These are phyloP conservation scores for Pinus tabuliformis DNA, from an alignment of 75 land plant species.

Conservation along the genomic window DNA sequence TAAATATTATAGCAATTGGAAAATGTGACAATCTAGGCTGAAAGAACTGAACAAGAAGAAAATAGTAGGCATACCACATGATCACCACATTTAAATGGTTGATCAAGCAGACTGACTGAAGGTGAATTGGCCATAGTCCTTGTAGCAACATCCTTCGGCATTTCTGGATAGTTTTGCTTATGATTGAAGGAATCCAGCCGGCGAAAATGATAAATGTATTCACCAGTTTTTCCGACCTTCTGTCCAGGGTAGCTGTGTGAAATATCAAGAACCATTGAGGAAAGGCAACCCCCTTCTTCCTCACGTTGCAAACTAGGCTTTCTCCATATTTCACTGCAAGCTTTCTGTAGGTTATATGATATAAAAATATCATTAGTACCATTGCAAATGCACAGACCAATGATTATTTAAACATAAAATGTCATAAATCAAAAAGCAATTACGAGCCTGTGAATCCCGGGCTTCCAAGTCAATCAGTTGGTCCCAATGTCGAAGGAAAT, in stretches of 20 bases:
- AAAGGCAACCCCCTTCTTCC: slow-evolving; percentile 29
- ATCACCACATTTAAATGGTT: slow-evolving; percentile 60
- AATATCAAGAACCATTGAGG: slow-evolving; percentile 52
- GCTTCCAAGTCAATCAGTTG: slow-evolving; percentile 83
- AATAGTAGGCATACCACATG: slow-evolving; percentile 60
- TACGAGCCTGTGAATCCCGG: slow-evolving; percentile 44
- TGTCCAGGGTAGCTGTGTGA: slow-evolving; percentile 9
- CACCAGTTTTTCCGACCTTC: slow-evolving; percentile 8
- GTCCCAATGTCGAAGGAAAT: slow-evolving; percentile 70
- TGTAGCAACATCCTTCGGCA: background rate
- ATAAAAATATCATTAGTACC: background rate
- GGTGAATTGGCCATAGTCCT: background rate
- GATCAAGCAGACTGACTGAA: slow-evolving; percentile 27
- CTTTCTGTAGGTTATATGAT: slow-evolving; percentile 30
- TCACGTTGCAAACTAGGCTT: slow-evolving; percentile 25
- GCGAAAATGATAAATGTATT: slow-evolving; percentile 46
- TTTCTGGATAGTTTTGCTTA: background rate
- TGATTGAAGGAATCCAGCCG: slow-evolving; percentile 13
- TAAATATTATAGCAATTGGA: background rate
- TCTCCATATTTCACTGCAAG: slow-evolving; percentile 50
- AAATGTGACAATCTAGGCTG: slow-evolving; percentile 1
- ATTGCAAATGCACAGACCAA: background rate
- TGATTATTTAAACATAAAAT: background rate
- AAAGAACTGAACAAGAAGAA: background rate
- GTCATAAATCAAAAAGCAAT: background rate